Conservation (phyloP, 108 stramenopile genomes). For the Nitzschia sp. region DNA sequence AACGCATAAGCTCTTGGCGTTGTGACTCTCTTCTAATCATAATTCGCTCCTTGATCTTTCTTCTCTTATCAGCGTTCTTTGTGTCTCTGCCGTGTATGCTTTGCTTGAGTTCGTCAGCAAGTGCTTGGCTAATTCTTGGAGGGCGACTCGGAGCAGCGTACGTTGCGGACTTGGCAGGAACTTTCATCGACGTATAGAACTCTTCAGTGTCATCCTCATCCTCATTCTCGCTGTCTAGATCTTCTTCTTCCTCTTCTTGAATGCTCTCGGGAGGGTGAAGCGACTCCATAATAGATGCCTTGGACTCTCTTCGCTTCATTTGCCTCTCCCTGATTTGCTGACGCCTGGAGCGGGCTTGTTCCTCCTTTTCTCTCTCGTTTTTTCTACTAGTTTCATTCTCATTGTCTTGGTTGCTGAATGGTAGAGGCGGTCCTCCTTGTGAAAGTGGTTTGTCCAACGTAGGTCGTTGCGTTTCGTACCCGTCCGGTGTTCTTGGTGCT, state of each 20-base stretch:
- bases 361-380: background rate
- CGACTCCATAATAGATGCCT: slow-evolving; percentile 1
- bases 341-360: background rate
- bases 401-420: background rate
- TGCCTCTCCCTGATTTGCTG: slow-evolving; percentile 4
- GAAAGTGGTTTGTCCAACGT: background rate
- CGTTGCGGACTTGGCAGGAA: background rate
- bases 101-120: slow-evolving; percentile 14
- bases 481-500: background rate
- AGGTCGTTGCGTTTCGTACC: background rate
- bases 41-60: slow-evolving; percentile 6
- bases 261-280: slow-evolving; percentile 3
- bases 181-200: too few species aligned
- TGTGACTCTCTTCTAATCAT: slow-evolving; percentile 11
- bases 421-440: background rate
- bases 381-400: background rate
- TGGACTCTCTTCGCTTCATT: slow-evolving; percentile 3
- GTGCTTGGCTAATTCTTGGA: background rate
- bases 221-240: background rate
- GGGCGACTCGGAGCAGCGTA: background rate
- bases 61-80: slow-evolving; percentile 8
- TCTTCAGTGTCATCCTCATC: background rate
- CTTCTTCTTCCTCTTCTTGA: slow-evolving; percentile 9
- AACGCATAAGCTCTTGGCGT: background rate
- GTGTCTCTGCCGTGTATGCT: slow-evolving; percentile 7